phyloP scores from a whole-genome alignment of 1,284 basidiomycete species.

The Cryptococcus sp. region DNA sequence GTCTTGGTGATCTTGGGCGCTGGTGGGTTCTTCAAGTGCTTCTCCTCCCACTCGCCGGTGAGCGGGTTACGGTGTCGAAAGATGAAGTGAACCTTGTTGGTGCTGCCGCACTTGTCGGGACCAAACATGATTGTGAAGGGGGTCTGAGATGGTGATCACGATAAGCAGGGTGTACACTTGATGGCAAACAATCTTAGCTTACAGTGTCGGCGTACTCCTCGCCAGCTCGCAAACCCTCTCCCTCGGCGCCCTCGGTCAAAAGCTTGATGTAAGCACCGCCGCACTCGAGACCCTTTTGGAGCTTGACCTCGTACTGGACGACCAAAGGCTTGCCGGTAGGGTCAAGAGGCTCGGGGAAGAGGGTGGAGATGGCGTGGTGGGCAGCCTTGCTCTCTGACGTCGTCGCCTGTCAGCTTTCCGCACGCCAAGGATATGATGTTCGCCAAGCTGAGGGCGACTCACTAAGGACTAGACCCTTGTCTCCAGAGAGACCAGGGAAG shows the following conservation, averaged over 20 bases:
- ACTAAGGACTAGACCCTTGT: constrained; percentile 84
- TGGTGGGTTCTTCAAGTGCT: constrained; percentile 84
- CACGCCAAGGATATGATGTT: neutral
- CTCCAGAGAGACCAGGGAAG: constrained; percentile 67
- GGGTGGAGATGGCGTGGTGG: constrained; percentile 90
- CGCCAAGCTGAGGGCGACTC: constrained; percentile 18
- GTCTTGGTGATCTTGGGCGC: constrained; percentile 83
- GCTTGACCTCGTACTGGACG: constrained; percentile 98
- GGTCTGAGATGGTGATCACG: constrained; percentile 56
- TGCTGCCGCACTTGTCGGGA: constrained; percentile 61
- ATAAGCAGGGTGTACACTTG: neutral
- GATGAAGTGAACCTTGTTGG: constrained; percentile 83
- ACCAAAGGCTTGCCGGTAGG: constrained; percentile 87
- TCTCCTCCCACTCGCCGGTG: constrained; percentile 92
- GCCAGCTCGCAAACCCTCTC: constrained; percentile 83
- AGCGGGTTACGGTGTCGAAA: constrained; percentile 94
- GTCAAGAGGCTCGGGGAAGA: constrained; percentile 72
- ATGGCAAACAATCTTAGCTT: constrained; percentile 6
- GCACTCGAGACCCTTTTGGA: constrained; percentile 98
- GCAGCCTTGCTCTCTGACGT: constrained; percentile 54
- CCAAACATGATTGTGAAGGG: constrained; percentile 98
- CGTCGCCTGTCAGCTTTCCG: neutral
- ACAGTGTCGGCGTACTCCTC: constrained; percentile 89
- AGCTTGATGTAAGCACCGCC: constrained; percentile 99
- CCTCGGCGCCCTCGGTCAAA: constrained; percentile 59